Evolutionary conservation across 106 monocot genomes (phyloP).

Genomic region (Acanthochlamys bracteata): DNA sequence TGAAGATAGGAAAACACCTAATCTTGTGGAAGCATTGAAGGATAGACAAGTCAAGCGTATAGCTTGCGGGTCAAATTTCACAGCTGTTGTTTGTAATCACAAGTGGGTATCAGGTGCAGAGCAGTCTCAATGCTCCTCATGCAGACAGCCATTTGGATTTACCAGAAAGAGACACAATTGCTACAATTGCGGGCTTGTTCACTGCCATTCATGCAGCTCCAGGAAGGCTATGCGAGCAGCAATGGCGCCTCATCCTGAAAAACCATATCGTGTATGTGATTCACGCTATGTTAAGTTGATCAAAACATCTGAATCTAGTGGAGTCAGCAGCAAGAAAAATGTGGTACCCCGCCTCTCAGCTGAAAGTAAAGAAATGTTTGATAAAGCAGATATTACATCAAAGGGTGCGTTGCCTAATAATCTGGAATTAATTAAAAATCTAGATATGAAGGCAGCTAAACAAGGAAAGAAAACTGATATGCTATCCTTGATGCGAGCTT

Average conservation of each 20-base stretch:
- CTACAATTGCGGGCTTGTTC: slow-evolving; percentile 88
- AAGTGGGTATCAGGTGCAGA: slow-evolving; percentile 93
- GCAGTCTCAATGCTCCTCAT: slow-evolving; percentile 73
- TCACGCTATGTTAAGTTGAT: slow-evolving; percentile 62
- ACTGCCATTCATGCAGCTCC: slow-evolving; percentile 77
- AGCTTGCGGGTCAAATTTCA: slow-evolving; percentile 84
- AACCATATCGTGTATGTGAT: slow-evolving; percentile 88
- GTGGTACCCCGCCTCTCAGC: slow-evolving; percentile 36
- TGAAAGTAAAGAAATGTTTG: slow-evolving; percentile 58
- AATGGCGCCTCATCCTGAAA: slow-evolving; percentile 64
- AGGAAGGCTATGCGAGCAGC: slow-evolving; percentile 65
- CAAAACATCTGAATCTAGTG: slow-evolving; percentile 36
- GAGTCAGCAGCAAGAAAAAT: slow-evolving; percentile 27
- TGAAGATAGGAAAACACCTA: slow-evolving; percentile 82
- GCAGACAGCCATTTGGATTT: slow-evolving; percentile 85
- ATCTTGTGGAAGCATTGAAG: slow-evolving; percentile 84
- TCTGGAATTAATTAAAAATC: slow-evolving; percentile 64
- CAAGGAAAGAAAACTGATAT: slow-evolving; percentile 59
- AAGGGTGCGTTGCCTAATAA: slow-evolving; percentile 34
- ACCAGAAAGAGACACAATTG: slow-evolving; percentile 89
- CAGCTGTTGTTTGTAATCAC: slow-evolving; percentile 76
- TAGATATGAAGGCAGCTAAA: slow-evolving; percentile 74
- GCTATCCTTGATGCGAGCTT: slow-evolving; percentile 18
- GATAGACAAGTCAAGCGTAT: slow-evolving; percentile 79
- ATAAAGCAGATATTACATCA: slow-evolving; percentile 34